phyloP scores from a whole-genome alignment of 2,329 filamentous ascomycete genomes.

The Aspergillus versicolor region DNA sequence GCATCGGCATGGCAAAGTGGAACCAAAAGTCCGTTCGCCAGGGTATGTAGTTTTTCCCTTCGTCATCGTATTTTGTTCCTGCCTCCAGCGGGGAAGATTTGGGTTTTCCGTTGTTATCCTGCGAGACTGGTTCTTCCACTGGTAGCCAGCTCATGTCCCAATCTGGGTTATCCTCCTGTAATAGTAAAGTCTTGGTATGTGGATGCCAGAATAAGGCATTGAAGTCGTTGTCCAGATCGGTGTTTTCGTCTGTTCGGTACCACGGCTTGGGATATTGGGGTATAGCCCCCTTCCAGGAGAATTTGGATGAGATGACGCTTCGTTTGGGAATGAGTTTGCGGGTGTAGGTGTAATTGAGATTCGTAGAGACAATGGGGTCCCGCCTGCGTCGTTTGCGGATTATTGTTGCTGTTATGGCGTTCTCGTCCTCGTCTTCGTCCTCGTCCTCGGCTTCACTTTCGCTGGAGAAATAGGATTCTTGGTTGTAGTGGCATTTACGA shows the following conservation, averaged over 20 bases:
- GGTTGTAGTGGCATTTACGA: too few relatives aligned
- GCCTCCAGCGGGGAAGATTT: too few relatives aligned
- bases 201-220: background rate
- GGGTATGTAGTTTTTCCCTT: background rate
- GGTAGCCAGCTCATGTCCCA: background rate
- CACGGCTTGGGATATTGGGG: background rate
- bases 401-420: background rate
- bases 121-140: background rate
- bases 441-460: too few relatives aligned
- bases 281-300: background rate
- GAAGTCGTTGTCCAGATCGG: background rate
- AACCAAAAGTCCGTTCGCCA: slow-evolving; percentile 15
- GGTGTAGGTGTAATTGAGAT: background rate
- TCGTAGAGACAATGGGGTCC: background rate
- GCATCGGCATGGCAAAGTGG: slow-evolving; percentile 10
- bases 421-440: too few relatives aligned
- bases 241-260: background rate
- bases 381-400: background rate
- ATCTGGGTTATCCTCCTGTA: background rate
- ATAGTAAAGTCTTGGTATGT: background rate
- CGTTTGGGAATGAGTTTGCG: background rate
- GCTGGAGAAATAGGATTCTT: background rate
- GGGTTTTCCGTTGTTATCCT: too few relatives aligned
- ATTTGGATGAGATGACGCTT: background rate
- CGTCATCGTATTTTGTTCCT: too few relatives aligned